Percentiles rank a stretch among this genome's conserved stretches.
Evolutionary conservation across 371 early-diverging fungal species (phyloP).

Genomic region (Mortierella sp.): DNA sequence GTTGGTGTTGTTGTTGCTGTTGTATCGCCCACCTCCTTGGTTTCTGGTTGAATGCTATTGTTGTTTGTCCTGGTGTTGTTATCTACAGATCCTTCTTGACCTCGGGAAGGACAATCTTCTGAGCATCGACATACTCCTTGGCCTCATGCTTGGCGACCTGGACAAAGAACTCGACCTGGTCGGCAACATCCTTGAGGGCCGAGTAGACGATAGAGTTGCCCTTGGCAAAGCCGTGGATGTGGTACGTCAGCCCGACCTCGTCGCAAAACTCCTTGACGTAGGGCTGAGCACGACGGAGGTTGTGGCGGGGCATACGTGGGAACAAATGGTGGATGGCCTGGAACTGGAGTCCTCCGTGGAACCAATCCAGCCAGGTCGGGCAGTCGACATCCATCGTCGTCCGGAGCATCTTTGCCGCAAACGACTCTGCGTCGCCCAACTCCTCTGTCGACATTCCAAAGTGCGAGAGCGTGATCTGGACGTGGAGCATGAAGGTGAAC

Average conservation of each 20-base stretch:
- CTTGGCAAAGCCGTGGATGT: constrained; percentile 77
- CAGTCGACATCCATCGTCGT: constrained; percentile 99
- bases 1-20: neutral
- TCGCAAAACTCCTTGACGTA: constrained; percentile 82
- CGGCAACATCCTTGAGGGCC: constrained; percentile 77
- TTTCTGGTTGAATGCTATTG: neutral
- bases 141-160: constrained; percentile 69
- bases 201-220: constrained; percentile 79
- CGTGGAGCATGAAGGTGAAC: constrained; percentile 88
- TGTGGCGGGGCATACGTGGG: constrained; percentile 93
- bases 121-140: constrained; percentile 52
- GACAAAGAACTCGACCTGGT: constrained; percentile 75
- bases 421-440: constrained; percentile 79
- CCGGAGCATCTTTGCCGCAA: constrained; percentile 87
- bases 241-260: constrained; percentile 77
- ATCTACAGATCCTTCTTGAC: constrained; percentile 42
- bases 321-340: constrained; percentile 97
- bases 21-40: neutral
- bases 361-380: constrained; percentile 95
- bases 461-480: constrained; percentile 96
- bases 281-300: constrained; percentile 81
- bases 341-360: constrained; percentile 97
- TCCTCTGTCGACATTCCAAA: constrained; percentile 96
- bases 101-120: constrained; percentile 43
- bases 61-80: neutral